phyloP scores from a whole-genome alignment of 2,329 filamentous ascomycete genomes.

The Nemania serpens region DNA sequence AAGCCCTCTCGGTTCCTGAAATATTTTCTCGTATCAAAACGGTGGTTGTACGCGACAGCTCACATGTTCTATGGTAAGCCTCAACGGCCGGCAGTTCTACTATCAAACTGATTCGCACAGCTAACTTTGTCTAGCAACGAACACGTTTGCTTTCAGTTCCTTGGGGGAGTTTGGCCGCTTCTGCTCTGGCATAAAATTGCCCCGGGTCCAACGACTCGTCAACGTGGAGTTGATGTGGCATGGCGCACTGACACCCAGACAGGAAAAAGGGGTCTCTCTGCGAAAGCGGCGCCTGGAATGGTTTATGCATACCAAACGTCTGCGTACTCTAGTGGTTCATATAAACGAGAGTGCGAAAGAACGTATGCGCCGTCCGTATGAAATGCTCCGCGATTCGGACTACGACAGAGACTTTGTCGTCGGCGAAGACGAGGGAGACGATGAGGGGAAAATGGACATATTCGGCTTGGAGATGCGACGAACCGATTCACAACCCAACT shows the following conservation, averaged over 20 bases:
- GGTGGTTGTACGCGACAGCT: conserved; percentile 47
- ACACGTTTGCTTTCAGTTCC: conserved; percentile 58
- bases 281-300: conserved; percentile 45
- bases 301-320: conserved; percentile 45
- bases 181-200: conserved; percentile 46
- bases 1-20: conserved; percentile 46
- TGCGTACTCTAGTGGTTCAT: conserved; percentile 49
- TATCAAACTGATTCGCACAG: not conserved
- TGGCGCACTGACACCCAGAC: conserved; percentile 13
- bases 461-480: conserved; percentile 25
- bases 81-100: not conserved
- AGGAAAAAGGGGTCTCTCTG: conserved; percentile 38
- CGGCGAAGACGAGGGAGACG: conserved; percentile 24
- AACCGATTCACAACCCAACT: conserved; percentile 49
- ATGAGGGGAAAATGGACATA: conserved; percentile 15
- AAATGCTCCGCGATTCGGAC: conserved; percentile 32
- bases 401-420: conserved; percentile 18
- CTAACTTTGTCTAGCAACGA: conserved; percentile 33
- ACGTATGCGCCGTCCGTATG: conserved; percentile 46
- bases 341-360: conserved; percentile 44
- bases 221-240: conserved; percentile 51
- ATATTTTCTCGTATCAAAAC: conserved; percentile 47
- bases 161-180: conserved; percentile 57
- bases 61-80: conserved; percentile 52
- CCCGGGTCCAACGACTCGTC: conserved; percentile 49